Conservation (phyloP, 768 basidiomycete genomes). For the Lactarius sp. region DNA sequence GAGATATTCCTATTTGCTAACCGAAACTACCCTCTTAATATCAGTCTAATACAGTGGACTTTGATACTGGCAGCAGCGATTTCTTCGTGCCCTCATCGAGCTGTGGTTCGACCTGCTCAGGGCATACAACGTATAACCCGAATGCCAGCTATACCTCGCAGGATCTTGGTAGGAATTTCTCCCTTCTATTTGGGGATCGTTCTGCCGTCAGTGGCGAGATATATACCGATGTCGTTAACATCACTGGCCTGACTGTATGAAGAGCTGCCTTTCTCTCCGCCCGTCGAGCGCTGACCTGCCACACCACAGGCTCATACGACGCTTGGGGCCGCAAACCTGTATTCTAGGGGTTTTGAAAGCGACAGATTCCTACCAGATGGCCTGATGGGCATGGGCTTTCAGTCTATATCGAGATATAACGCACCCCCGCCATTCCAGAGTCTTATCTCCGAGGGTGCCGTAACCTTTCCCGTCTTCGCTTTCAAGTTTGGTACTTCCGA, state of each 20-base stretch:
- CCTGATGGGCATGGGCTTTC: conserved; percentile 38
- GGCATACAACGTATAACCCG: conserved; percentile 7
- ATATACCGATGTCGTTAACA: conserved; percentile 41
- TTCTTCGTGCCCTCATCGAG: conserved; percentile 34
- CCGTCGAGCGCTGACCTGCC: not conserved
- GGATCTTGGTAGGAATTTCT: conserved; percentile 30
- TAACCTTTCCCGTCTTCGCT: conserved; percentile 40
- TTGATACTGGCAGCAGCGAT: conserved; percentile 37
- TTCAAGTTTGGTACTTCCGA: conserved; percentile 42
- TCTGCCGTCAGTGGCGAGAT: conserved; percentile 36
- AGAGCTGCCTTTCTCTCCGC: not conserved
- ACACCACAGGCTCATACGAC: conserved; percentile 32
- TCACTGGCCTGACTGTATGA: conserved; percentile 33
- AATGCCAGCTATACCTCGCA: conserved; percentile 24
- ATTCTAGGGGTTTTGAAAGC: conserved; percentile 33
- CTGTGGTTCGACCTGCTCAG: conserved; percentile 32
- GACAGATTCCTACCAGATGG: conserved; percentile 37
- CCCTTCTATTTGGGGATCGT: conserved; percentile 38
- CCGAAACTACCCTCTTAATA: not conserved
- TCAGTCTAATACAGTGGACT: conserved; percentile 32
- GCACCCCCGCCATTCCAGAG: conserved; percentile 35
- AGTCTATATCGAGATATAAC: conserved; percentile 29
- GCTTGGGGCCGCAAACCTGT: conserved; percentile 41
- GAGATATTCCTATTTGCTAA: not conserved
- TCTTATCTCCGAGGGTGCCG: conserved; percentile 36